Conservation (phyloP, 1,284 basidiomycete genomes). For the Rhodotorula sp. region DNA sequence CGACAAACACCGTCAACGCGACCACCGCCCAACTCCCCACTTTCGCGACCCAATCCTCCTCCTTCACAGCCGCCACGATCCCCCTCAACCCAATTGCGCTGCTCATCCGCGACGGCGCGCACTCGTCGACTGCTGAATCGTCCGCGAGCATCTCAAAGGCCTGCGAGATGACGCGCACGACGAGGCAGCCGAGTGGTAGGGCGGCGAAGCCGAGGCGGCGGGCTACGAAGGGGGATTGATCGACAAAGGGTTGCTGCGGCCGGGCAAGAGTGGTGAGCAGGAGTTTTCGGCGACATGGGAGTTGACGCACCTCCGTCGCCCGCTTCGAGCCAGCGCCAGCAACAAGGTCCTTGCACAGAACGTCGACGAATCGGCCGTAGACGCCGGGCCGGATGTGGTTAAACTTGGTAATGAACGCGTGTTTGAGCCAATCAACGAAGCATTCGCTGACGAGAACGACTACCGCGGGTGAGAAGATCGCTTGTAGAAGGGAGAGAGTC, state of each 20-base stretch:
- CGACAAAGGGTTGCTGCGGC: constrained; percentile 74
- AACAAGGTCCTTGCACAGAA: constrained; percentile 89
- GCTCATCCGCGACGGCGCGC: constrained; percentile 13
- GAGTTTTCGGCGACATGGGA: neutral
- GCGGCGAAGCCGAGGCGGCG: constrained; percentile 91
- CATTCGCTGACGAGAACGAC: constrained; percentile 90
- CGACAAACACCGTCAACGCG: constrained; percentile 61
- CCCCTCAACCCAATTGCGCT: constrained; percentile 41
- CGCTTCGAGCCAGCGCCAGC: constrained; percentile 61
- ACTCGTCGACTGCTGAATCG: constrained; percentile 49
- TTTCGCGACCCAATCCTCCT: constrained; percentile 41
- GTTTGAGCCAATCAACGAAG: constrained; percentile 97
- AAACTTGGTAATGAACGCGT: constrained; percentile 99
- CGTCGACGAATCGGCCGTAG: constrained; percentile 93
- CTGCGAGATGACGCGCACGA: constrained; percentile 83
- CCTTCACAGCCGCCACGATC: constrained; percentile 57
- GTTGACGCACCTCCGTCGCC: constrained; percentile 51
- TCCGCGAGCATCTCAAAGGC: constrained; percentile 63
- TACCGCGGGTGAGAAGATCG: constrained; percentile 87
- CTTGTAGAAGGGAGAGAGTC: constrained; percentile 61
- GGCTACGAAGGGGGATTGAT: constrained; percentile 91
- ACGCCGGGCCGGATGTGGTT: constrained; percentile 77
- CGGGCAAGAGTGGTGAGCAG: constrained; percentile 4
- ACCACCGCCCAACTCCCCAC: constrained; percentile 58
- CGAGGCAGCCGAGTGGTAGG: constrained; percentile 84